Base-by-base conservation (phyloP, 2,329 filamentous ascomycete species). In the Nigrospora osmanthi region DNA sequence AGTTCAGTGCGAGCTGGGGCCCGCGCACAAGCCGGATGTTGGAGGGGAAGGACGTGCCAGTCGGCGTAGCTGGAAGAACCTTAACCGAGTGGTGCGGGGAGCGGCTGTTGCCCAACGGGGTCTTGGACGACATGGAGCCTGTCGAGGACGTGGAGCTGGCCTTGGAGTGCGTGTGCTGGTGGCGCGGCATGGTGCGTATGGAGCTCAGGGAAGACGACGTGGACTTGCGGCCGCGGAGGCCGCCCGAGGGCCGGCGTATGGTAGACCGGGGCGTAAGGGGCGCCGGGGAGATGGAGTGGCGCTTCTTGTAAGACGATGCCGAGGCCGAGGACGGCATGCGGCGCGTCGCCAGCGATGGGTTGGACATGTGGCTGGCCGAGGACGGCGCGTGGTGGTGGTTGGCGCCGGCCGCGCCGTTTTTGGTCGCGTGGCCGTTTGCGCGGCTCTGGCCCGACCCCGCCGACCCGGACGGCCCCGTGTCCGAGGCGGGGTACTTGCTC, bases 201-300 rank as follows among this genome's bases (percentile, higher is more conserved):
- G 89, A 95, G 1, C 89, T 96, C 14, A 98, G 83, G 0, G 90
- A 97, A 0, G 89, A 95, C 0, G 89, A 96, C 0, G 93, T 98
- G 1, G 91, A 97, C 63, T 97, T 97, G 49, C 93, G 81, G 34
- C 93, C 91, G 28, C 90, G 81, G 38, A 97, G 76, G 30, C 91
- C 90, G 37, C 77, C 80, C 6, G 89, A 95, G 3, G 88, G 81
- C 33, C 89, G 85, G 11, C 93, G 82, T 56, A 94, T 85, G 1
- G 87, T 87, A 6, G 88, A 89, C 35, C 89, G 85, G 4, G 93
- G 91, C 1, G 93, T 97, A 35, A 96, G 65, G 0, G 93, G 91
- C 3, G 83, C 85, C 0, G 93, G 93, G 0, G 89, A 95, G 11
- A 94, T 68, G 0, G 89, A 95, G 49, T 89, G 85, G 14, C 89